Evolutionary conservation across 2,329 filamentous ascomycete species (phyloP).

Genomic region (Aspergillus sp.): DNA sequence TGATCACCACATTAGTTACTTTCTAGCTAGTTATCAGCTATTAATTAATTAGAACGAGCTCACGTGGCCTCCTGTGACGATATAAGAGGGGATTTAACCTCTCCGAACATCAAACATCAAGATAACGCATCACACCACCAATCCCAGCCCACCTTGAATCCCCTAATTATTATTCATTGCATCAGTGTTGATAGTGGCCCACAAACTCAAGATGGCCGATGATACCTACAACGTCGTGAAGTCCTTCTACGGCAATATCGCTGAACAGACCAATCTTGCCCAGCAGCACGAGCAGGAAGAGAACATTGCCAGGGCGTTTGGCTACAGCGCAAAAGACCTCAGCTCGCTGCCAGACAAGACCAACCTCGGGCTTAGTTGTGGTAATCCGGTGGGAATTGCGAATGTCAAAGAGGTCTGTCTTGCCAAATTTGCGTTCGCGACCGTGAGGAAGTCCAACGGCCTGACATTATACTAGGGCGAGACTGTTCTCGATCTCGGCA

Average conservation of each 20-base stretch:
- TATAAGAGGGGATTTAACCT: no score
- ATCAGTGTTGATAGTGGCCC: no score
- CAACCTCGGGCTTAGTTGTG: conserved; percentile 56
- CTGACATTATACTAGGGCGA: conserved; percentile 62
- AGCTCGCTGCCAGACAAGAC: conserved; percentile 46
- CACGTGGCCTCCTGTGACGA: no score
- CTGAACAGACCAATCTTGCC: conserved; percentile 31
- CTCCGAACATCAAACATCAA: no score
- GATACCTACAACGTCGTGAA: conserved; percentile 16
- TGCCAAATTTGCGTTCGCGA: conserved; percentile 43
- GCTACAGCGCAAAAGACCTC: conserved; percentile 53
- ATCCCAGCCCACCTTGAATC: no score
- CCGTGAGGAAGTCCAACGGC: conserved; percentile 50
- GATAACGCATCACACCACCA: no score
- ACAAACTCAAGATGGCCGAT: conserved; percentile 5
- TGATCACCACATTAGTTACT: no score
- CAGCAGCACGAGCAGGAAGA: conserved; percentile 26
- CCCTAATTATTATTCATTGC: no score
- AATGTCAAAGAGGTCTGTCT: conserved; percentile 49
- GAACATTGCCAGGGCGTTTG: conserved; percentile 52
- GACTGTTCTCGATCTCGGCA: conserved; percentile 57
- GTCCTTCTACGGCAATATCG: conserved; percentile 17
- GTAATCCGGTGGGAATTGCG: conserved; percentile 53
- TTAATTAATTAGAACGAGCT: no score
- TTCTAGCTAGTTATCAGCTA: no score